These are phyloP conservation scores for Plasmodium gonderi DNA, from an alignment of 169 alveolate species.

Conservation along the genomic window DNA sequence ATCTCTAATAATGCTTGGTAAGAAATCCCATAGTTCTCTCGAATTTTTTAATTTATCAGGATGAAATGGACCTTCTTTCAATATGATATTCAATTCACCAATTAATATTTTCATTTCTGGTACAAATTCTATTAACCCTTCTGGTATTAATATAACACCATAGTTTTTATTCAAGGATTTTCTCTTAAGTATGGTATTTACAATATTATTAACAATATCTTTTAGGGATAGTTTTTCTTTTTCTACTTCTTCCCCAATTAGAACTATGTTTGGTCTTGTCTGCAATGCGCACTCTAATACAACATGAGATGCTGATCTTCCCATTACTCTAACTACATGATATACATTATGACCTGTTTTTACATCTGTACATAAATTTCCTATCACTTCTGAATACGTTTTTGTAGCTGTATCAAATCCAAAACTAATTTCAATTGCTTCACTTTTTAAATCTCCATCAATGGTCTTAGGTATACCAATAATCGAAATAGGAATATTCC, in stretches of 20 bases:
- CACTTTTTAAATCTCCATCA: slow-evolving; percentile 98
- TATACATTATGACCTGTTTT: slow-evolving; percentile 93
- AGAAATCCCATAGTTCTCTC: slow-evolving; percentile 86
- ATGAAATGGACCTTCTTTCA: slow-evolving; percentile 80
- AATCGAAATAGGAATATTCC: slow-evolving; percentile 83
- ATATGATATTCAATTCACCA: slow-evolving; percentile 93
- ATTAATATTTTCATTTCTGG: slow-evolving; percentile 95
- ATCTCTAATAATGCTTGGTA: slow-evolving; percentile 95
- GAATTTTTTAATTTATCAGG: slow-evolving; percentile 75
- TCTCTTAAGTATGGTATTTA: slow-evolving; percentile 93
- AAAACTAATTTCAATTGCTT: slow-evolving; percentile 96
- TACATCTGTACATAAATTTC: slow-evolving; percentile 94
- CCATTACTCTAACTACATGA: slow-evolving; percentile 98
- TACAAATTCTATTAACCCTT: slow-evolving; percentile 97
- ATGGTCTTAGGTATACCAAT: slow-evolving; percentile 99
- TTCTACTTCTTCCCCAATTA: slow-evolving; percentile 96
- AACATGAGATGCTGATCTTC: slow-evolving; percentile 98
- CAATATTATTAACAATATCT: slow-evolving; percentile 90
- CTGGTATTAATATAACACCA: slow-evolving; percentile 97
- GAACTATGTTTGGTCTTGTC: slow-evolving; percentile 94
- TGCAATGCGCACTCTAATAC: slow-evolving; percentile 97
- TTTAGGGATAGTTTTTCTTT: slow-evolving; percentile 89
- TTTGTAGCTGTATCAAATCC: slow-evolving; percentile 99
- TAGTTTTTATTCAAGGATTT: slow-evolving; percentile 91
- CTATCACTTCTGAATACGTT: slow-evolving; percentile 95